These are phyloP conservation scores for Cordyceps pruinosa DNA, from an alignment of 2,329 filamentous ascomycete genomes.

Conservation along the genomic window DNA sequence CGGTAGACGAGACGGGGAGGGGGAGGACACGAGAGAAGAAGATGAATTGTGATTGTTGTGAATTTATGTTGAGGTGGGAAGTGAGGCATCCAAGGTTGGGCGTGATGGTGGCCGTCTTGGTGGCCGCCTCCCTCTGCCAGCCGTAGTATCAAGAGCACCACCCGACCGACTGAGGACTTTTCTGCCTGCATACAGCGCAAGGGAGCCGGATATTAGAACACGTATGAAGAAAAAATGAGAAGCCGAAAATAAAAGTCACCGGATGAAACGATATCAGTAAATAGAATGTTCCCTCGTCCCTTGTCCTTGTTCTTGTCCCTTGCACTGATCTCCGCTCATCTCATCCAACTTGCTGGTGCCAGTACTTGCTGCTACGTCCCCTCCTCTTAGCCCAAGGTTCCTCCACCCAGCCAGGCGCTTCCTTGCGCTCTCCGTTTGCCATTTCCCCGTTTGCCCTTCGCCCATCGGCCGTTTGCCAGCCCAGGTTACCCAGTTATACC, in stretches of 20 bases:
- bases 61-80: too few species aligned
- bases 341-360: background rate
- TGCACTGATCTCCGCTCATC: conserved; percentile 9
- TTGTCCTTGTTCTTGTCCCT: too few species aligned
- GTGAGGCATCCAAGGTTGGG: too few species aligned
- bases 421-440: background rate
- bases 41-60: too few species aligned
- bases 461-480: background rate
- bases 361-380: conserved; percentile 3
- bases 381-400: background rate
- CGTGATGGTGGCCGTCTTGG: too few species aligned
- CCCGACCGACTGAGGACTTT: too few species aligned
- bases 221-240: background rate
- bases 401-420: background rate
- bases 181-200: too few species aligned
- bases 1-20: too few species aligned
- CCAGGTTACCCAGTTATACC: background rate
- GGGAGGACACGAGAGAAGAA: too few species aligned
- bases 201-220: too few species aligned
- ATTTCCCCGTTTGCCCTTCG: background rate
- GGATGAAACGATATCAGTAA: background rate
- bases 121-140: too few species aligned
- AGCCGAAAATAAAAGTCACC: background rate
- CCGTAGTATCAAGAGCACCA: too few species aligned
- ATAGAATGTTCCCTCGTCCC: background rate